Percentiles rank a stretch among this genome's conserved stretches.
phyloP scores from a whole-genome alignment of 148 eudicot species.

The Vaccinium vitisidaea region DNA sequence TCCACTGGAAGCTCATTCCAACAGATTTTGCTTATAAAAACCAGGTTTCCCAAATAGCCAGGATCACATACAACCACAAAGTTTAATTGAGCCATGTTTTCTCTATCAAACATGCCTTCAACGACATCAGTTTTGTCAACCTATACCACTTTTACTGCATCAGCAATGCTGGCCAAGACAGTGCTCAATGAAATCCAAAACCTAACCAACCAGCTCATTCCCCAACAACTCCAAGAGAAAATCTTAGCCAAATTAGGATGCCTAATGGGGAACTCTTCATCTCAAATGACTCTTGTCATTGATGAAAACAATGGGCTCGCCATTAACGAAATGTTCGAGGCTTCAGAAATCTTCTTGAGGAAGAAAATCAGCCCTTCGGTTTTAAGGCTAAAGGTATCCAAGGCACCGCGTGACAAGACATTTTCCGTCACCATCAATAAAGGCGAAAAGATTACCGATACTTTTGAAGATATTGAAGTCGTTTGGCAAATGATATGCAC shows the following conservation, averaged over 20 bases:
- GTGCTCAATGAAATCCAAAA: neutral
- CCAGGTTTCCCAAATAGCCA: neutral
- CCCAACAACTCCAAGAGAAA: constrained; percentile 12
- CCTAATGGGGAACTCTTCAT: constrained; percentile 8
- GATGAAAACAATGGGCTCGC: neutral
- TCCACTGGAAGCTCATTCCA: constrained; percentile 4
- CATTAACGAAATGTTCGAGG: constrained; percentile 47
- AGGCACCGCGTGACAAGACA: neutral
- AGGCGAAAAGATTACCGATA: constrained; percentile 35
- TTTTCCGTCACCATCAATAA: constrained; percentile 22
- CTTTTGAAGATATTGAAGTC: constrained; percentile 28
- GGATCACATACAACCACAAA: neutral
- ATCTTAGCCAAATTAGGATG: constrained; percentile 24
- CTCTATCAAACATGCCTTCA: neutral
- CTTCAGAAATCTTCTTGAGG: constrained; percentile 40
- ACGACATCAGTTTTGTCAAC: neutral
- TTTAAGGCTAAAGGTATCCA: constrained; percentile 27
- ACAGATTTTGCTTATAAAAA: neutral
- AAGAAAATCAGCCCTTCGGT: constrained; percentile 18
- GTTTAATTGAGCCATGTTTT: neutral
- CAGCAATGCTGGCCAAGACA: constrained; percentile 19
- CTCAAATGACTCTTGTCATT: neutral
- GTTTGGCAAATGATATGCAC: constrained; percentile 30
- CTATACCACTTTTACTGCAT: constrained; percentile 9
- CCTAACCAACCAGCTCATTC: constrained; percentile 8